phyloP scores from a whole-genome alignment of 129 eudicot species.

The Arctium lappa region DNA sequence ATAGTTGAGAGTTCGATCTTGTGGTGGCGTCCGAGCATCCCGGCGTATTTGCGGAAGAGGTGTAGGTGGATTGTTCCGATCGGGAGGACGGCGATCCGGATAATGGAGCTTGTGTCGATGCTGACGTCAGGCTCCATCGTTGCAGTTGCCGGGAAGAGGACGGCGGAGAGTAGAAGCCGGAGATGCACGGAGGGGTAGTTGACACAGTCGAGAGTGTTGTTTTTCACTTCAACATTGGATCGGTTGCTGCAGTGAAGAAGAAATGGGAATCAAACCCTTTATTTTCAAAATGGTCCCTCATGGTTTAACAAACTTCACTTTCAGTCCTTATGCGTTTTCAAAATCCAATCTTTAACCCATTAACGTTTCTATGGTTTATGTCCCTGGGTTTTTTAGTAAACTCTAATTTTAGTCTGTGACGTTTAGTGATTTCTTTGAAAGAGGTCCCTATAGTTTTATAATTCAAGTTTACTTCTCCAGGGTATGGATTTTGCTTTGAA shows the following conservation, averaged over 20 bases:
- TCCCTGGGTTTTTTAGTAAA: too few species aligned
- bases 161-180: neutral
- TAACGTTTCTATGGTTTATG: too few species aligned
- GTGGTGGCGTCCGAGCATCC: conserved; percentile 65
- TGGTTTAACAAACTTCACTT: neutral
- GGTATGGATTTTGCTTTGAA: too few species aligned
- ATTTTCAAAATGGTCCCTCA: neutral
- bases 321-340: too few species aligned
- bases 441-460: too few species aligned
- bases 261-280: conserved; percentile 1
- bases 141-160: neutral
- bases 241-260: conserved; percentile 16
- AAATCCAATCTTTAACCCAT: too few species aligned
- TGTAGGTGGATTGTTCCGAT: conserved; percentile 60
- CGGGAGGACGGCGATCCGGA: conserved; percentile 83
- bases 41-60: conserved; percentile 76
- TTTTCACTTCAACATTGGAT: conserved; percentile 8
- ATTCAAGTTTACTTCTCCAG: too few species aligned
- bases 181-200: neutral
- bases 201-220: conserved; percentile 14
- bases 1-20: conserved; percentile 66
- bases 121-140: conserved; percentile 94
- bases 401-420: too few species aligned
- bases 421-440: too few species aligned
- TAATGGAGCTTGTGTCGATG: conserved; percentile 80